These are phyloP conservation scores for Phenoliferia sp. DNA, from an alignment of 1,284 basidiomycete genomes.

Conservation along the genomic window DNA sequence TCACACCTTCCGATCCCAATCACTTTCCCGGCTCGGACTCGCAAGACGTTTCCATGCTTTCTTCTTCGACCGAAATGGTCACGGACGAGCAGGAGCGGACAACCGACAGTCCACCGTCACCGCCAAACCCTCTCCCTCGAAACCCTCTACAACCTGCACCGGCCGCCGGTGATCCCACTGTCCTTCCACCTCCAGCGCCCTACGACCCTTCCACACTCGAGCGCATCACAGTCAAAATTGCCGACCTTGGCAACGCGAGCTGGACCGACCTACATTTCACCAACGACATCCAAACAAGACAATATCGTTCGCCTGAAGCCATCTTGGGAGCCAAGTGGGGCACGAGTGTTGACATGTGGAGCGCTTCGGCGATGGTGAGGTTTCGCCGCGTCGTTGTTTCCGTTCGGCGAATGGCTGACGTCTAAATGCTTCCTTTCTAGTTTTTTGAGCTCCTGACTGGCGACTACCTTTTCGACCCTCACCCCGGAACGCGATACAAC, in stretches of 20 bases:
- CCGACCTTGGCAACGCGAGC: slow-evolving; percentile 63
- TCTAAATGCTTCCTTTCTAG: slow-evolving; percentile 45
- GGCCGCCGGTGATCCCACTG: slow-evolving; percentile 52
- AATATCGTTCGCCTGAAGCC: slow-evolving; percentile 96
- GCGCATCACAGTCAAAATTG: slow-evolving; percentile 97
- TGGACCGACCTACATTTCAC: slow-evolving; percentile 92
- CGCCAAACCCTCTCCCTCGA: slow-evolving; percentile 30
- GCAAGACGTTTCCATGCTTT: slow-evolving; percentile 32
- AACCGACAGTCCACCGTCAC: slow-evolving; percentile 18
- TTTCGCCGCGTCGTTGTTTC: neutral
- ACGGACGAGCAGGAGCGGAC: neutral
- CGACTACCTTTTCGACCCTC: slow-evolving; percentile 88
- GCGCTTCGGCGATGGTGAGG: slow-evolving; percentile 83
- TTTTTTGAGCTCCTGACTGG: slow-evolving; percentile 87
- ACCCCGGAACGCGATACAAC: slow-evolving; percentile 70
- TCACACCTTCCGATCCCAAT: slow-evolving; percentile 15
- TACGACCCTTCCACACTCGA: slow-evolving; percentile 60
- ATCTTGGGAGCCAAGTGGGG: slow-evolving; percentile 96
- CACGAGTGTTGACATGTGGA: slow-evolving; percentile 92
- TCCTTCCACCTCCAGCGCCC: slow-evolving; percentile 48
- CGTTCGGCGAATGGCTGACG: neutral
- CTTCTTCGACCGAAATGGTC: slow-evolving; percentile 10
- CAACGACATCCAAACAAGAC: slow-evolving; percentile 93
- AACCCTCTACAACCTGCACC: slow-evolving; percentile 44
- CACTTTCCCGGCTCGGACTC: slow-evolving; percentile 5